These are phyloP conservation scores for Chlorella sp. DNA, from an alignment of 139 green algal genomes.

Conservation along the genomic window DNA sequence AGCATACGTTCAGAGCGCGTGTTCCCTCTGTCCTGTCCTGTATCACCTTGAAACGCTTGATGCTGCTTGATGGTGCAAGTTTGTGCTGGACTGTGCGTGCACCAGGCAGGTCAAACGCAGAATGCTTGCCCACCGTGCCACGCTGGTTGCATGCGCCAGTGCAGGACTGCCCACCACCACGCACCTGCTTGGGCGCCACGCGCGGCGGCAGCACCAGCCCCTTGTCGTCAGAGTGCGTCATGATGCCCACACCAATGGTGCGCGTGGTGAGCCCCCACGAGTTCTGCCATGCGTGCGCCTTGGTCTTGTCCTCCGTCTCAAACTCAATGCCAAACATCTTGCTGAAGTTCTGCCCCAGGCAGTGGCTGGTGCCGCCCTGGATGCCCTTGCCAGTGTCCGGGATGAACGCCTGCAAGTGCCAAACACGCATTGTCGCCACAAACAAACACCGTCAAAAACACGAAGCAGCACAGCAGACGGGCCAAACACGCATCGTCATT, in stretches of 20 bases:
- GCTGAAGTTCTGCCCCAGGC: conserved; percentile 98
- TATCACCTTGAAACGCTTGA: no score
- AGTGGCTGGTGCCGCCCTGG: conserved; percentile 93
- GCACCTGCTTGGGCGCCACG: conserved; percentile 80
- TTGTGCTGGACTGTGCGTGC: no score
- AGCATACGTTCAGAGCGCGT: no score
- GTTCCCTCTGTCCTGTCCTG: no score
- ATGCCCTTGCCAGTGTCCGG: conserved; percentile 88
- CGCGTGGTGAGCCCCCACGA: conserved; percentile 95
- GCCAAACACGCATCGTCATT: no score
- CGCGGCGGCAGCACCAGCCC: conserved; percentile 91
- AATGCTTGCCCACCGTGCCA: not conserved
- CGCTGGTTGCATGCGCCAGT: not conserved
- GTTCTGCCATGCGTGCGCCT: conserved; percentile 91
- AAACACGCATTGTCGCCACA: no score
- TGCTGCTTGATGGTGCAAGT: no score
- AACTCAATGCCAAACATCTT: conserved; percentile 88
- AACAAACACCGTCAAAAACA: no score
- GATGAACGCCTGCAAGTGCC: conserved; percentile 79
- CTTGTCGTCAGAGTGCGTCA: conserved; percentile 97
- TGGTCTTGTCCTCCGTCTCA: conserved; percentile 72
- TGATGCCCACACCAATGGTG: conserved; percentile 96
- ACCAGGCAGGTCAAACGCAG: no score
- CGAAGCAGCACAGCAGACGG: no score
- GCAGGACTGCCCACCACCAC: no score